Conservation (phyloP, 2,329 filamentous ascomycete species). For the Pseudopyrenochaeta lycopersici region DNA sequence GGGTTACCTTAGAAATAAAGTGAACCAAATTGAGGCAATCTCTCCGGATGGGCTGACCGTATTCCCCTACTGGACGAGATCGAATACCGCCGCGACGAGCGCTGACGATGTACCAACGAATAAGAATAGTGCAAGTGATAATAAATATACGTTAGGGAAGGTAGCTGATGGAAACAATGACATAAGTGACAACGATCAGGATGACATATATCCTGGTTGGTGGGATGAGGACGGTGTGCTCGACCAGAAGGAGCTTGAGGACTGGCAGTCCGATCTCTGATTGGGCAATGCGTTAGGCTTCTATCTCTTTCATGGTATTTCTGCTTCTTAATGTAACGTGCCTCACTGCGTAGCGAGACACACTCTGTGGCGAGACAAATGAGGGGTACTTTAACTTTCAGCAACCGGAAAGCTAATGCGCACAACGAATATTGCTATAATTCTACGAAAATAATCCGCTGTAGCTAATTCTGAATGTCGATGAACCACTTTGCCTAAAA, state of each 20-base stretch:
- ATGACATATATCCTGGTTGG: not conserved
- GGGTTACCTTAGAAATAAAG: constrained; percentile 1
- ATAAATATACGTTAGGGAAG: not conserved
- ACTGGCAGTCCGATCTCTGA: not conserved
- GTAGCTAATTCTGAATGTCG: too few species aligned
- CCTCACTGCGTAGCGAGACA: too few species aligned
- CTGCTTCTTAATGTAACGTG: too few species aligned
- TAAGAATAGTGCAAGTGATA: not conserved
- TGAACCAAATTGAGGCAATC: constrained; percentile 1
- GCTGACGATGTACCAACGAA: not conserved
- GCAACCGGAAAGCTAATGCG: too few species aligned
- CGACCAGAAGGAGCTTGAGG: not conserved
- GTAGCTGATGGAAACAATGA: not conserved
- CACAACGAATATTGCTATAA: too few species aligned
- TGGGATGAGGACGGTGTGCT: not conserved
- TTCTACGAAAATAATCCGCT: too few species aligned
- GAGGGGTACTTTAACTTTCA: too few species aligned
- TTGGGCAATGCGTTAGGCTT: too few species aligned
- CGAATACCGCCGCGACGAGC: not conserved
- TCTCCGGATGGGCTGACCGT: not conserved
- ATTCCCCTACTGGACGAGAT: constrained; percentile 3
- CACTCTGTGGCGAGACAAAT: too few species aligned
- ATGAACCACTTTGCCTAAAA: too few species aligned
- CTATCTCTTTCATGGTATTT: too few species aligned
- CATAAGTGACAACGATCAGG: not conserved